Percentiles rank a stretch among this genome's conserved stretches.
Conservation (phyloP, 1,139 yeast species). For the Kodamaea alishanica region DNA sequence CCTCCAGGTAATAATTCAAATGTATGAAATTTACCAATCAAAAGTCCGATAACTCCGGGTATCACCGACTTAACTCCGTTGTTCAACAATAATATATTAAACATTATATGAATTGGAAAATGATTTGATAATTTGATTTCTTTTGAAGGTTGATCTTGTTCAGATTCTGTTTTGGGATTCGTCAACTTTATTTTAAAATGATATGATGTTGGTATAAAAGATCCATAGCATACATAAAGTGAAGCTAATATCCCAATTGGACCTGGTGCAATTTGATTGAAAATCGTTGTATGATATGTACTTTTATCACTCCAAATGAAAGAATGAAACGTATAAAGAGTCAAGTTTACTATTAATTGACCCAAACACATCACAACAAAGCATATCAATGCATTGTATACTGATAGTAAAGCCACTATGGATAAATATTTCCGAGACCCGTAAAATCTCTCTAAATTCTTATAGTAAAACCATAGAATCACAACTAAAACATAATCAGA, state of each 20-base stretch:
- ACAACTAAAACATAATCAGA: constrained; percentile 57
- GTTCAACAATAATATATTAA: constrained; percentile 48
- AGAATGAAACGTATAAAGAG: constrained; percentile 20
- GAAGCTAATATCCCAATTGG: constrained; percentile 63
- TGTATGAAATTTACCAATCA: constrained; percentile 54
- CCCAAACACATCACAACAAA: constrained; percentile 38
- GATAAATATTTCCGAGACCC: constrained; percentile 60
- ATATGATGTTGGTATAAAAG: constrained; percentile 58
- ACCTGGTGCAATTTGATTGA: constrained; percentile 49
- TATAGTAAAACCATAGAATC: constrained; percentile 54
- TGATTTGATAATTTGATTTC: constrained; percentile 53
- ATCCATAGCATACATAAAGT: constrained; percentile 53
- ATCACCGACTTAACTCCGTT: constrained; percentile 52
- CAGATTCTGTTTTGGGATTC: constrained; percentile 16
- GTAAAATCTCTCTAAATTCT: constrained; percentile 60
- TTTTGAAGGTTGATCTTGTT: constrained; percentile 12
- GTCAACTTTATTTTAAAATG: constrained; percentile 47
- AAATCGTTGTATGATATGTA: constrained; percentile 26
- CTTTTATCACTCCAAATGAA: constrained; percentile 2
- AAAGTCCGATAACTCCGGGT: constrained; percentile 54
- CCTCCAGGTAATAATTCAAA: constrained; percentile 61
- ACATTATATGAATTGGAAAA: constrained; percentile 51
- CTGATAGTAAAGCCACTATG: constrained; percentile 27
- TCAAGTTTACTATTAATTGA: constrained; percentile 30
- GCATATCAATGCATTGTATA: constrained; percentile 34